These are phyloP conservation scores for Aspergillus ibericus DNA, from an alignment of 2,329 filamentous ascomycete genomes.

Conservation along the genomic window DNA sequence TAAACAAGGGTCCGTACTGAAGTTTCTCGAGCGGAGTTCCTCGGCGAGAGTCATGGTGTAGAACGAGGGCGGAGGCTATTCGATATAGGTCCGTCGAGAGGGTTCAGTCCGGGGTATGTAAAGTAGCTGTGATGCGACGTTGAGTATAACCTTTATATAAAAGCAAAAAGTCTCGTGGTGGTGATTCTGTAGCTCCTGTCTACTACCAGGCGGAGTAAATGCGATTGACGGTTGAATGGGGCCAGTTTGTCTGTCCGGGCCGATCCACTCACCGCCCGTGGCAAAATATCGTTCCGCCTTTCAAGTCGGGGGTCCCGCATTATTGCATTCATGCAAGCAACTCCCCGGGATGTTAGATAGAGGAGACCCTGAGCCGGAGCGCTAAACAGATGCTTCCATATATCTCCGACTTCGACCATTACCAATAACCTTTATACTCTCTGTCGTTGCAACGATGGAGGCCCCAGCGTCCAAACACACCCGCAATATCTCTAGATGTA, in stretches of 20 bases:
- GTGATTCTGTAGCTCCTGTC: not conserved
- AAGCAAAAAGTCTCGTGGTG: not conserved
- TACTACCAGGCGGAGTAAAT: slow-evolving; percentile 10
- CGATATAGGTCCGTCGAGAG: not conserved
- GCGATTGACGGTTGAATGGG: slow-evolving; percentile 22
- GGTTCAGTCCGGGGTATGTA: not conserved
- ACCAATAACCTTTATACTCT: not conserved
- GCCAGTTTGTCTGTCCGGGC: slow-evolving; percentile 24
- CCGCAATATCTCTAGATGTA: slow-evolving; percentile 41
- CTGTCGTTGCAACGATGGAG: slow-evolving; percentile 11
- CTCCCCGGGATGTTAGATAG: not conserved
- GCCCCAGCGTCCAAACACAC: slow-evolving; percentile 26
- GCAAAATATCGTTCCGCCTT: slow-evolving; percentile 16
- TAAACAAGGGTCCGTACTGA: slow-evolving; percentile 53
- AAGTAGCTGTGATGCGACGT: not conserved
- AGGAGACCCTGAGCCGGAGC: not conserved
- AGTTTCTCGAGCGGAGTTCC: slow-evolving; percentile 65
- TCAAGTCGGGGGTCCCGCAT: slow-evolving; percentile 1
- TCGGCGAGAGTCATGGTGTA: slow-evolving; percentile 59
- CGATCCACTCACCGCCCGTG: slow-evolving; percentile 25
- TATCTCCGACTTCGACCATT: not conserved
- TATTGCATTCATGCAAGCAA: not conserved
- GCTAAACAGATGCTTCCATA: not conserved
- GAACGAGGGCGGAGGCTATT: not conserved
- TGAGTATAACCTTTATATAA: not conserved